phyloP scores from a whole-genome alignment of 495 filamentous ascomycete species.

The Geopyxis carbonaria region DNA sequence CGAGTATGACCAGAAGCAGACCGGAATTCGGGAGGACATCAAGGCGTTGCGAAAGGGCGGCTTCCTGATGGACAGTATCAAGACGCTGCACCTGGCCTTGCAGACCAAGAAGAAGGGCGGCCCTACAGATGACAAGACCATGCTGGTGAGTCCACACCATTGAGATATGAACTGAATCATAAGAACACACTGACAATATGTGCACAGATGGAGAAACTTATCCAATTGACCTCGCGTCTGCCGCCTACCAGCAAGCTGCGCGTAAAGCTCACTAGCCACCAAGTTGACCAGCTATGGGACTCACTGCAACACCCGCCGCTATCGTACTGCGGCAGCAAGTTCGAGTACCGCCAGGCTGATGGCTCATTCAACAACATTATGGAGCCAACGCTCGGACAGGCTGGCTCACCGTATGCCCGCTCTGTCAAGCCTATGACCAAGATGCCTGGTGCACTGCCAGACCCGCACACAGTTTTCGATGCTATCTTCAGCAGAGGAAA shows the following conservation, averaged over 20 bases:
- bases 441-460: slow-evolving; percentile 48
- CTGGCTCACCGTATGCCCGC: slow-evolving; percentile 51
- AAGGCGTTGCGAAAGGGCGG: slow-evolving; percentile 34
- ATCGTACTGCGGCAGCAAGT: slow-evolving; percentile 35
- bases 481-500: slow-evolving; percentile 41
- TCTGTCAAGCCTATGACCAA: slow-evolving; percentile 48
- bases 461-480: slow-evolving; percentile 65
- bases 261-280: slow-evolving; percentile 38
- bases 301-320: slow-evolving; percentile 52
- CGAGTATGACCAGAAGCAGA: slow-evolving; percentile 32
- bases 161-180: not conserved
- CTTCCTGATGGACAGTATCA: slow-evolving; percentile 34
- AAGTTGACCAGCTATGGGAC: slow-evolving; percentile 48
- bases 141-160: slow-evolving; percentile 20
- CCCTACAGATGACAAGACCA: slow-evolving; percentile 53
- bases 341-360: slow-evolving; percentile 49
- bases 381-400: slow-evolving; percentile 44
- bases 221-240: slow-evolving; percentile 52
- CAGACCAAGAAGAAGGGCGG: slow-evolving; percentile 39
- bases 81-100: slow-evolving; percentile 38
- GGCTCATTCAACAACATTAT: slow-evolving; percentile 49
- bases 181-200: slow-evolving; percentile 3
- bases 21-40: slow-evolving; percentile 46
- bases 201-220: slow-evolving; percentile 49
- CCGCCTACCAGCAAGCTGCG: slow-evolving; percentile 38